These are phyloP conservation scores for Naegleria lovaniensis DNA, from an alignment of 208 protist genomes.

Conservation along the genomic window DNA sequence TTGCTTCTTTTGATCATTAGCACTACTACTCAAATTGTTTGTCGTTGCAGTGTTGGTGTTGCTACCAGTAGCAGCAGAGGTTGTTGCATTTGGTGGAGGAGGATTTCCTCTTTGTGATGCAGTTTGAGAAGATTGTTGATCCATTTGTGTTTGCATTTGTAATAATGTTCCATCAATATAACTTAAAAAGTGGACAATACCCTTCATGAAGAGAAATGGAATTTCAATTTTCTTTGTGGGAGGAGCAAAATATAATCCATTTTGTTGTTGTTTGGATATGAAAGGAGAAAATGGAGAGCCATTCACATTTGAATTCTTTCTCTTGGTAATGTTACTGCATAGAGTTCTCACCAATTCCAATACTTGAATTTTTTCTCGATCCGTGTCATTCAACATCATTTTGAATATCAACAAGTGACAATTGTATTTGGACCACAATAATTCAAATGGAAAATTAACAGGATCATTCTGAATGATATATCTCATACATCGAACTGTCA, in stretches of 20 bases:
- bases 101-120: not conserved
- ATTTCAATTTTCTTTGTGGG: not conserved
- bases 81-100: not conserved
- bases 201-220: not conserved
- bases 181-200: slow-evolving; percentile 9
- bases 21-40: not conserved
- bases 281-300: not conserved
- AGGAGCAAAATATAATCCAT: not conserved
- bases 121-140: not conserved
- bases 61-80: not conserved
- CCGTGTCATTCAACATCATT: slow-evolving; percentile 10
- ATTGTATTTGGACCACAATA: slow-evolving; percentile 7
- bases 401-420: slow-evolving; percentile 19
- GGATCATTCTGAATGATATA: not conserved
- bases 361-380: slow-evolving; percentile 16
- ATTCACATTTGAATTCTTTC: not conserved
- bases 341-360: not conserved
- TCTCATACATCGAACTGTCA: not conserved
- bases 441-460: not conserved
- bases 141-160: not conserved
- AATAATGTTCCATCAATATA: slow-evolving; percentile 9
- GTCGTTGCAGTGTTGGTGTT: not conserved
- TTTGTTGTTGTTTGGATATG: not conserved
- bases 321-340: not conserved
- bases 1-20: not conserved